Evolutionary conservation across 164 flowering plant genomes (phyloP).

Genomic region (Nymphaea thermarum): DNA sequence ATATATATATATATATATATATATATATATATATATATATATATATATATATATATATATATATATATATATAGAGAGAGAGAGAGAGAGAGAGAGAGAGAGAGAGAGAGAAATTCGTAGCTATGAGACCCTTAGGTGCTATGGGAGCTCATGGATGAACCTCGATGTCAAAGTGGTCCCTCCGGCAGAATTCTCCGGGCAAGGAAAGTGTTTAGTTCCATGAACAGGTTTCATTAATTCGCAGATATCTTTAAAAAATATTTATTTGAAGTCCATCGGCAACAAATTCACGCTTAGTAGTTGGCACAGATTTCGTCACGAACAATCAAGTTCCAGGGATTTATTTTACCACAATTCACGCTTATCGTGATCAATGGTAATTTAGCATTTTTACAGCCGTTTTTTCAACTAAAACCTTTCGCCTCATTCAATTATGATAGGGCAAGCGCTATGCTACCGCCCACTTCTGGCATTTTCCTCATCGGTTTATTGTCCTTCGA

Average conservation of each 20-base stretch:
- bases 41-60: too few species aligned
- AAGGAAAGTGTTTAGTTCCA: background rate
- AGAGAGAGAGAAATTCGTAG: too few species aligned
- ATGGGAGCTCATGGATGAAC: slow-evolving; percentile 61
- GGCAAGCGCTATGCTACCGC: too few species aligned
- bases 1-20: too few species aligned
- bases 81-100: too few species aligned
- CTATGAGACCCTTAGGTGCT: too few species aligned
- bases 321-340: slow-evolving; percentile 17
- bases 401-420: background rate
- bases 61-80: too few species aligned
- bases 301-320: slow-evolving; percentile 22
- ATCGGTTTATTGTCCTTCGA: too few species aligned
- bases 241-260: too few species aligned
- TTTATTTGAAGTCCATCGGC: slow-evolving; percentile 14
- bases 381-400: background rate
- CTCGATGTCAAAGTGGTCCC: slow-evolving; percentile 29
- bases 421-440: background rate
- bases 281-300: too few species aligned
- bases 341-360: slow-evolving; percentile 18
- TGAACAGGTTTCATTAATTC: background rate
- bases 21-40: too few species aligned
- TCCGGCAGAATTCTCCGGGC: slow-evolving; percentile 36
- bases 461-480: too few species aligned
- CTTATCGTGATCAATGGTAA: slow-evolving; percentile 23